Conservation (phyloP, 2,329 filamentous ascomycete genomes). For the Colletotrichum lupini region DNA sequence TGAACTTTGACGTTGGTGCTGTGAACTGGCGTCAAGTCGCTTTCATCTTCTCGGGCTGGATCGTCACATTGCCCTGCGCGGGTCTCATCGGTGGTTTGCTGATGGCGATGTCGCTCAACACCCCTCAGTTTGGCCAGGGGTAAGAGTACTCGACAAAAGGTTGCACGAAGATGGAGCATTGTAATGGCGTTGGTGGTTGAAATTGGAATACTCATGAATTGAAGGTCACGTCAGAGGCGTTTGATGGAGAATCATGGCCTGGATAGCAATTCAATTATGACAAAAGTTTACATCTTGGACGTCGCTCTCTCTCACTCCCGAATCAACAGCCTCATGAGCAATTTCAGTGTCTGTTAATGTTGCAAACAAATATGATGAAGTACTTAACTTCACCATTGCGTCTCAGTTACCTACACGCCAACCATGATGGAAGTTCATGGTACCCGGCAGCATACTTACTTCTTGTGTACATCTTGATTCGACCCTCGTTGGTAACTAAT, state of each 20-base stretch:
- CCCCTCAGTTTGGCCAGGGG: constrained; percentile 35
- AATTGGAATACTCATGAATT: neutral
- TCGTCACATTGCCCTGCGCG: constrained; percentile 39
- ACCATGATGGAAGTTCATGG: too few relatives aligned
- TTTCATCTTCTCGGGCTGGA: constrained; percentile 42
- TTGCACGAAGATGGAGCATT: neutral
- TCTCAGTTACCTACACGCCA: too few relatives aligned
- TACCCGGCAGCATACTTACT: too few relatives aligned
- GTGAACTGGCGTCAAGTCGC: constrained; percentile 42
- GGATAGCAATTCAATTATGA: neutral
- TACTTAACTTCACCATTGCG: too few relatives aligned
- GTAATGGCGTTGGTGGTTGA: neutral
- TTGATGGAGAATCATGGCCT: neutral
- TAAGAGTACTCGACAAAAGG: neutral
- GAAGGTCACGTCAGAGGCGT: neutral
- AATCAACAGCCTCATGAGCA: too few relatives aligned
- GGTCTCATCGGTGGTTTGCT: constrained; percentile 41
- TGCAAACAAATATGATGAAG: too few relatives aligned
- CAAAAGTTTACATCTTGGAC: neutral
- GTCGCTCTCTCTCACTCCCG: neutral
- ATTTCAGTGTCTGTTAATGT: too few relatives aligned
- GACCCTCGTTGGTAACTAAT: too few relatives aligned
- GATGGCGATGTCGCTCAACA: constrained; percentile 41
- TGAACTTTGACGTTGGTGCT: constrained; percentile 38
- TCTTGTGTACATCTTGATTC: too few relatives aligned